A percentile compares a stretch with the other conserved stretches of the same genome.
Conservation (phyloP, 2,329 filamentous ascomycete species). For the Paecilomyces sp. region DNA sequence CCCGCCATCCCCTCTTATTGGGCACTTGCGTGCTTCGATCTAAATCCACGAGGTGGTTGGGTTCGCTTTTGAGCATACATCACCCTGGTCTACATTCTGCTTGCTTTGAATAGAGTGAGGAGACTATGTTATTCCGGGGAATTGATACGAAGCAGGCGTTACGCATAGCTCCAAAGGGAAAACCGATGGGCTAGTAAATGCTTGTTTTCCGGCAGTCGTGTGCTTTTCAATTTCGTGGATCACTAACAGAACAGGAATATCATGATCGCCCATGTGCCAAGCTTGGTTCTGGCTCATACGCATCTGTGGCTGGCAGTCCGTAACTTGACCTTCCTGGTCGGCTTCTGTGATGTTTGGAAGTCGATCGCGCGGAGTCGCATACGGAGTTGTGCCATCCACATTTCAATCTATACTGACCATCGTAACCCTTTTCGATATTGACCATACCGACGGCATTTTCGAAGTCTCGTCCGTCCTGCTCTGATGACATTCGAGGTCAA, state of each 20-base stretch:
- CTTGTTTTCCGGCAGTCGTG: background rate
- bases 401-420: background rate
- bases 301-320: background rate
- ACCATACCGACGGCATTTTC: constrained; percentile 28
- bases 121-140: background rate
- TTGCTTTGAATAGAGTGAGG: background rate
- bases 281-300: background rate
- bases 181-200: background rate
- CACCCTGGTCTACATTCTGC: background rate
- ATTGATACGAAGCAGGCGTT: background rate
- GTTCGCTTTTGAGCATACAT: constrained; percentile 42
- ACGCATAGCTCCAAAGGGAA: background rate
- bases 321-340: background rate
- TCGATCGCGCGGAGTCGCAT: background rate
- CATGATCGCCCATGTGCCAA: background rate
- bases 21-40: constrained; percentile 10
- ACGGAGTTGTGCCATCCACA: background rate
- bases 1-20: constrained; percentile 24
- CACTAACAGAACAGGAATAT: background rate
- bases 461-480: constrained; percentile 37
- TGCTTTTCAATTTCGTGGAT: background rate
- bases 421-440: background rate
- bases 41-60: constrained; percentile 24
- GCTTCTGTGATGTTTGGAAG: background rate
- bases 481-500: constrained; percentile 39